Evolutionary conservation across 31 red algal genomes (phyloP), one percentile per base, ranked within the genome.

Genomic region (Odonthalia washingtoniensis): DNA sequence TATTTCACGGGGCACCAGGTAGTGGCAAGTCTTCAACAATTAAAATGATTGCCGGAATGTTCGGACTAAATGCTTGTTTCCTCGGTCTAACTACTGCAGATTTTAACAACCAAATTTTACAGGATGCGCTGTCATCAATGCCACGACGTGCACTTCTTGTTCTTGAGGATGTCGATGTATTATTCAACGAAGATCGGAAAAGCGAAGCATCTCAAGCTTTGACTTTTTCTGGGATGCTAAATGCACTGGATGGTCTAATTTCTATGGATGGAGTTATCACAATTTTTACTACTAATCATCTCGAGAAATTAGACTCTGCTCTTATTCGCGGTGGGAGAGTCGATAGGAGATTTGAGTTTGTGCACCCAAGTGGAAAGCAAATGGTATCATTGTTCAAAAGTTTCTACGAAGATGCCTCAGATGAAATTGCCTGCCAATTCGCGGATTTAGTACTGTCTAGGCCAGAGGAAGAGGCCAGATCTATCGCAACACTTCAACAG

Each of bases 191-290:
- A 77, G 82, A 87, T 46, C 87, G 88, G 24, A 87, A 80, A 80
- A 79, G 82, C 60, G 84, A 88, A 85, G 62, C 61, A 14, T n/a
- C 65, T 28, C 26, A 66, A 18, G 40, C 65, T 14, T 53, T 96
- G 65, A 90, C 90, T 16, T 96, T 96, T 72, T 96, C 94, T 31
- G 94, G 94, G 30, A 84, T 96, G 81, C 77, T 96, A 4, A 96
- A 96, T 44, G 86, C 81, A 17, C 40, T 96, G 74, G 94, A 96
- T 72, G 94, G 94, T 27, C 42, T 95, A 21, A 78, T 91, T 17
- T 84, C 85, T 60, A 60, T 89, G 12, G 89, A 92, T 33, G 85
- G 84, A 16, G 79, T 90, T 30, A 64, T 96, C 34, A 90, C 87
- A 39, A 83, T 92, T 30, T 80, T 93, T 74, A 96, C 89, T 4